Conservation (phyloP, 2,329 filamentous ascomycete genomes). For the Monosporascus cannonballus region DNA sequence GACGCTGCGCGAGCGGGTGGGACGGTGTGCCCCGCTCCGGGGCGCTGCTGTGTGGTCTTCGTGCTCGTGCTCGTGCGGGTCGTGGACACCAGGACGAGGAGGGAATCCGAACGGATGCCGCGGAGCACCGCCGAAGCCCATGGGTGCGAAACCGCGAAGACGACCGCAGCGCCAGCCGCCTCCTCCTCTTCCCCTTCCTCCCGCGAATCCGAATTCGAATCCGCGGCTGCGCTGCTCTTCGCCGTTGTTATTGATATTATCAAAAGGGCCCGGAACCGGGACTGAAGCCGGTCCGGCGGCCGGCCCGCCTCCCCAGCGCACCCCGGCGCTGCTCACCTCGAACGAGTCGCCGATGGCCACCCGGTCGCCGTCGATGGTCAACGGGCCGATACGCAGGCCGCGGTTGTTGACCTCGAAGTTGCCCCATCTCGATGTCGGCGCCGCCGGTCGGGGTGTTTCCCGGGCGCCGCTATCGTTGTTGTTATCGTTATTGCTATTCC, state of each 20-base stretch:
- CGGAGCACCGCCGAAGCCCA: neutral
- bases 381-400: conserved; percentile 30
- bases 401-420: conserved; percentile 11
- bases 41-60: too few species aligned
- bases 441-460: conserved; percentile 3
- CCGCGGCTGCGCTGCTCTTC: neutral
- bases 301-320: conserved; percentile 39
- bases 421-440: conserved; percentile 5
- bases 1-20: too few species aligned
- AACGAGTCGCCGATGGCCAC: conserved; percentile 37
- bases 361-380: conserved; percentile 37
- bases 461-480: neutral
- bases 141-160: too few species aligned
- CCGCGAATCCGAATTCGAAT: neutral
- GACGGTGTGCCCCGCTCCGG: too few species aligned
- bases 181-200: conserved; percentile 1
- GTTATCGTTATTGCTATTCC: too few species aligned
- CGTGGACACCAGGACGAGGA: too few species aligned
- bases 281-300: conserved; percentile 34
- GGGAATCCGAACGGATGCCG: neutral
- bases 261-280: neutral
- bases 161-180: neutral
- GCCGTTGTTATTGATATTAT: neutral
- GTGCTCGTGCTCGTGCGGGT: too few species aligned
- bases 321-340: conserved; percentile 37